These are phyloP conservation scores for Alternaria gaisen DNA, from an alignment of 2,329 filamentous ascomycete species.

Conservation along the genomic window DNA sequence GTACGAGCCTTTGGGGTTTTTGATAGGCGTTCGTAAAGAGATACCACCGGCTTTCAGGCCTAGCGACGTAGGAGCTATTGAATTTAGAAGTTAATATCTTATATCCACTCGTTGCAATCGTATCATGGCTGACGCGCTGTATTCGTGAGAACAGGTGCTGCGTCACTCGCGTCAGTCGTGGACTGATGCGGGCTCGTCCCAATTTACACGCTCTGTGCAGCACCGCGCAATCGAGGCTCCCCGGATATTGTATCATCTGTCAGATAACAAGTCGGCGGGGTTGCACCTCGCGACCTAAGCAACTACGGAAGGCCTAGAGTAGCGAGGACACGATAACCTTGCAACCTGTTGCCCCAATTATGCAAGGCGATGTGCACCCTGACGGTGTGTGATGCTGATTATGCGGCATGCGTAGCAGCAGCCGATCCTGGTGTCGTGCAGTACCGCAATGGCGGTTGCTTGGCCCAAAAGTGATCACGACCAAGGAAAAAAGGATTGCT, in stretches of 20 bases:
- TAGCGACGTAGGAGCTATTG: slow-evolving; percentile 31
- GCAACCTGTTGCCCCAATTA: slow-evolving; percentile 15
- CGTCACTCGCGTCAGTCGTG: slow-evolving; percentile 19
- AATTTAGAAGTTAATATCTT: slow-evolving; percentile 10
- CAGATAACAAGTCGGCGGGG: slow-evolving; percentile 23
- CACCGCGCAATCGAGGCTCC: slow-evolving; percentile 3
- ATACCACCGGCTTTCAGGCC: slow-evolving; percentile 40
- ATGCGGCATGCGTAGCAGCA: slow-evolving; percentile 22
- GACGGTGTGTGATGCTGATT: slow-evolving; percentile 29
- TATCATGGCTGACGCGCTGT: neutral
- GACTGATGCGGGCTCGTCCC: slow-evolving; percentile 27
- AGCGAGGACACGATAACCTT: slow-evolving; percentile 29
- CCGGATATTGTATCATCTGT: slow-evolving; percentile 28
- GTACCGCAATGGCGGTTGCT: slow-evolving; percentile 25
- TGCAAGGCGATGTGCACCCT: slow-evolving; percentile 19
- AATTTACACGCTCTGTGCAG: slow-evolving; percentile 9
- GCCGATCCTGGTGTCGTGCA: slow-evolving; percentile 17
- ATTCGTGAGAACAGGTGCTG: neutral
- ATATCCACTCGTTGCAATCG: neutral
- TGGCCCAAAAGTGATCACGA: neutral
- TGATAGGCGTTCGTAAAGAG: slow-evolving; percentile 32
- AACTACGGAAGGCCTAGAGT: slow-evolving; percentile 28
- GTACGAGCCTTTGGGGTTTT: slow-evolving; percentile 28
- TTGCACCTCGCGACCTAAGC: slow-evolving; percentile 19
- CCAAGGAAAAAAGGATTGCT: slow-evolving; percentile 5